These are phyloP conservation scores for Chlamydomonas reinhardtii DNA, from an alignment of 163 green algal species.

Conservation along the genomic window DNA sequence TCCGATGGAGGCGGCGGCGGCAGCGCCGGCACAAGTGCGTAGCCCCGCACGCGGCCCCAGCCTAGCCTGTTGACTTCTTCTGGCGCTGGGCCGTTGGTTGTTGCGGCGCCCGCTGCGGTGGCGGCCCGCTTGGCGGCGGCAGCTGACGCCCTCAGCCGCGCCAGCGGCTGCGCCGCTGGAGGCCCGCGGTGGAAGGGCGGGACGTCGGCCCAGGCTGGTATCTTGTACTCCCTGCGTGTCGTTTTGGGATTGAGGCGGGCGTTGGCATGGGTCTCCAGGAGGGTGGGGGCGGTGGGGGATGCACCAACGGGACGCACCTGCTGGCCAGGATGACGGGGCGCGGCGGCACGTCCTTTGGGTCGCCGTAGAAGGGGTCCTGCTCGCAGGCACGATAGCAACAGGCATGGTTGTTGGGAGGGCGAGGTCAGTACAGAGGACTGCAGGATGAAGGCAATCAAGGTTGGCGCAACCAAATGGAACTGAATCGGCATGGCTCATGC, in stretches of 20 bases:
- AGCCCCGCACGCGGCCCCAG: constrained; percentile 1
- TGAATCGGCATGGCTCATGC: too few species aligned
- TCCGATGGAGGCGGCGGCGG: constrained; percentile 18
- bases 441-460: too few species aligned
- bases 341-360: constrained; percentile 65
- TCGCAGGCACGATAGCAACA: too few species aligned
- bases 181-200: constrained; percentile 9
- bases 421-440: too few species aligned
- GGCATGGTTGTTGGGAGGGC: too few species aligned
- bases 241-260: too few species aligned
- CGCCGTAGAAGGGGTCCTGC: constrained; percentile 72
- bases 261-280: too few species aligned
- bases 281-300: too few species aligned
- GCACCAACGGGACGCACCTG: constrained; percentile 16
- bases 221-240: constrained; percentile 33
- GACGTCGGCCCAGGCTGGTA: constrained; percentile 39
- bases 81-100: background rate
- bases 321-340: constrained; percentile 68
- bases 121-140: constrained; percentile 7
- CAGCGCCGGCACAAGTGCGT: constrained; percentile 29
- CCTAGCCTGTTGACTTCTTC: constrained; percentile 6
- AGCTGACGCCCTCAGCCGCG: background rate
- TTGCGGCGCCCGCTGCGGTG: background rate
- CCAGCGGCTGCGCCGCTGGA: constrained; percentile 6
- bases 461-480: too few species aligned